A percentile compares a stretch with the other conserved stretches of the same genome.
Evolutionary conservation across 495 filamentous ascomycete species (phyloP).

Genomic region (Penicillium chermesinum): DNA sequence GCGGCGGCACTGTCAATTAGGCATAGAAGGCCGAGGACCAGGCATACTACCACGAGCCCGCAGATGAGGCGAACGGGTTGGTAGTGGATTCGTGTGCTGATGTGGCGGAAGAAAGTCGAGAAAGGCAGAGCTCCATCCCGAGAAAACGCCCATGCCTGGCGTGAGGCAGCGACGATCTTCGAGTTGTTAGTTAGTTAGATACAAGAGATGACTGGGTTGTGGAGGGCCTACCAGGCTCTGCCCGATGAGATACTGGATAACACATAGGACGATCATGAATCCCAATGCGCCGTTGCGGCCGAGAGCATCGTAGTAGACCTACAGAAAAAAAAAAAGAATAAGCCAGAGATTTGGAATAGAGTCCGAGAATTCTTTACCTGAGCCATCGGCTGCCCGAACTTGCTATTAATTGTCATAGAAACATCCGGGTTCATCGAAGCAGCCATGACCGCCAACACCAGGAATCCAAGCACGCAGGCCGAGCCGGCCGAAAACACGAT

Average conservation of each 20-base stretch:
- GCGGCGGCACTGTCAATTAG: conserved; percentile 55
- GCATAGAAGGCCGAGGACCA: conserved; percentile 54
- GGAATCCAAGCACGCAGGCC: conserved; percentile 44
- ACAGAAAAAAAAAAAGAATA: background rate
- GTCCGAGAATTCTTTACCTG: conserved; percentile 19
- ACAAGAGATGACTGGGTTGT: background rate
- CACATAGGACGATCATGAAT: conserved; percentile 39
- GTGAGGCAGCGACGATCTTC: conserved; percentile 48
- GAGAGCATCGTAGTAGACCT: conserved; percentile 42
- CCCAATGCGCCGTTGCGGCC: conserved; percentile 39
- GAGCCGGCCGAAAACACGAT: conserved; percentile 44
- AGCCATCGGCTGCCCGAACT: conserved; percentile 44
- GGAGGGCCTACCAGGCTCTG: conserved; percentile 28
- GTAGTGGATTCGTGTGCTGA: conserved; percentile 51
- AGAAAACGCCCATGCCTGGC: conserved; percentile 58
- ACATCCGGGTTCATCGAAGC: conserved; percentile 36
- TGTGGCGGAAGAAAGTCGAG: conserved; percentile 54
- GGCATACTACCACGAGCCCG: conserved; percentile 49
- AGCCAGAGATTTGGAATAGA: background rate
- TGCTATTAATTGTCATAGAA: conserved; percentile 19
- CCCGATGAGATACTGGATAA: conserved; percentile 41
- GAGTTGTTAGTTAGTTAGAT: background rate
- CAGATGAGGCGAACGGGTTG: conserved; percentile 58
- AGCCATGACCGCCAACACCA: conserved; percentile 46
- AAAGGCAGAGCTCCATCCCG: conserved; percentile 58